Percentiles rank a stretch among this genome's conserved stretches.
These are phyloP conservation scores for Tulasnella sp. DNA, from an alignment of 768 basidiomycete genomes.

Conservation along the genomic window DNA sequence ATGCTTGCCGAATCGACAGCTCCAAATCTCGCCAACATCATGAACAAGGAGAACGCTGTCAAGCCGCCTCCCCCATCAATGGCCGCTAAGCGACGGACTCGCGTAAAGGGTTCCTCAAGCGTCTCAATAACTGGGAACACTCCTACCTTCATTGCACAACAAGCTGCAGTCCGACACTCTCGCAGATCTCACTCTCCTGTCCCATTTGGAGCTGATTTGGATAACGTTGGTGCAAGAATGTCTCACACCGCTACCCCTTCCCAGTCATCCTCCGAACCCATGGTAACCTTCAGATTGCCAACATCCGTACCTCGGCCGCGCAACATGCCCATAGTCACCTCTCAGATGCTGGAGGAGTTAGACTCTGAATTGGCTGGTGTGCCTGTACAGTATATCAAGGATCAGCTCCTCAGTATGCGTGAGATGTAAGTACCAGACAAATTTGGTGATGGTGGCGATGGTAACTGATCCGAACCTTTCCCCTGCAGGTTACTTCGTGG, in stretches of 20 bases:
- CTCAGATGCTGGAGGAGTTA: constrained; percentile 41
- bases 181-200: no score
- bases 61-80: no score
- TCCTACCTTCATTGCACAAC: neutral
- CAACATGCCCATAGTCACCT: constrained; percentile 16
- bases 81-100: no score
- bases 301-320: constrained; percentile 4
- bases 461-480: constrained; percentile 16
- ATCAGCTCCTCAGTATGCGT: constrained; percentile 36
- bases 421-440: constrained; percentile 28
- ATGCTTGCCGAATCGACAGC: neutral
- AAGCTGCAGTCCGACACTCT: neutral
- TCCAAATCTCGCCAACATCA: neutral
- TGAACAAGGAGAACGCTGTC: no score
- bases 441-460: neutral
- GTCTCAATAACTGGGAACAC: constrained; percentile 11
- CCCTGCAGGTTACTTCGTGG: constrained; percentile 6
- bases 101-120: constrained; percentile 7
- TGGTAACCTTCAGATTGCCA: constrained; percentile 9
- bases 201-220: no score
- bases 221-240: no score
- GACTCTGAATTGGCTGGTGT: constrained; percentile 38
- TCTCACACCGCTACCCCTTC: neutral
- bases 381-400: constrained; percentile 52
- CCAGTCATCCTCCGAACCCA: neutral